phyloP scores from a whole-genome alignment of 805 yeast genomes.

The Spathaspora gorwiae region DNA sequence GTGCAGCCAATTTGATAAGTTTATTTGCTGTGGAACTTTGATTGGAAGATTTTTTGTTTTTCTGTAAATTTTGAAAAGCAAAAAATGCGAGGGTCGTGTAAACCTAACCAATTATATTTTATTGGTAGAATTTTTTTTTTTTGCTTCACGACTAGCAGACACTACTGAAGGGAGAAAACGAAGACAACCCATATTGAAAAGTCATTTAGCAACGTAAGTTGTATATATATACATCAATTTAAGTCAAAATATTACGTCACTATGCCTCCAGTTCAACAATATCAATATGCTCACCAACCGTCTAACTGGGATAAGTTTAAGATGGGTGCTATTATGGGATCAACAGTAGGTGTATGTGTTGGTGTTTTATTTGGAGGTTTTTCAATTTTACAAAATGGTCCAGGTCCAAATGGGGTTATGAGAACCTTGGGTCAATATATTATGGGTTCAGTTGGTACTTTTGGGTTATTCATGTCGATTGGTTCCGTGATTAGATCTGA shows the following conservation, averaged over 20 bases:
- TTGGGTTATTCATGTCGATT: constrained; percentile 93
- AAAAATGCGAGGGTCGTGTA: background rate
- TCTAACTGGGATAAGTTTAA: constrained; percentile 94
- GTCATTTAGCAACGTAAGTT: too few species aligned
- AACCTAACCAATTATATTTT: background rate
- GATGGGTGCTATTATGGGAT: constrained; percentile 98
- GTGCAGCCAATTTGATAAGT: too few species aligned
- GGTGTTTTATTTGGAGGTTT: constrained; percentile 94
- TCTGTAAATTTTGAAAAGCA: too few species aligned
- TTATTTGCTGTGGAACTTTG: too few species aligned
- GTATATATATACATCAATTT: too few species aligned
- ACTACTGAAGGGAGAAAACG: too few species aligned
- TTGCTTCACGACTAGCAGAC: too few species aligned
- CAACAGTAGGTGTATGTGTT: constrained; percentile 86
- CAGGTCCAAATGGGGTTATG: constrained; percentile 98
- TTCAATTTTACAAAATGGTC: constrained; percentile 85
- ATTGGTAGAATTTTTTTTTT: background rate
- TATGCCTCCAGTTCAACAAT: constrained; percentile 69
- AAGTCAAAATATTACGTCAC: background rate
- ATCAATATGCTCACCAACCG: constrained; percentile 57
- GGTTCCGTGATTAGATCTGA: constrained; percentile 91
- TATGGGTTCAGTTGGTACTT: constrained; percentile 93
- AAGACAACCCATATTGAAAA: too few species aligned
- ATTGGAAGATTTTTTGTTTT: too few species aligned
- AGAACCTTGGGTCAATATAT: constrained; percentile 95